These are phyloP conservation scores for Zoysia japonica DNA, from an alignment of 176 grass and related monocot species.

Conservation along the genomic window DNA sequence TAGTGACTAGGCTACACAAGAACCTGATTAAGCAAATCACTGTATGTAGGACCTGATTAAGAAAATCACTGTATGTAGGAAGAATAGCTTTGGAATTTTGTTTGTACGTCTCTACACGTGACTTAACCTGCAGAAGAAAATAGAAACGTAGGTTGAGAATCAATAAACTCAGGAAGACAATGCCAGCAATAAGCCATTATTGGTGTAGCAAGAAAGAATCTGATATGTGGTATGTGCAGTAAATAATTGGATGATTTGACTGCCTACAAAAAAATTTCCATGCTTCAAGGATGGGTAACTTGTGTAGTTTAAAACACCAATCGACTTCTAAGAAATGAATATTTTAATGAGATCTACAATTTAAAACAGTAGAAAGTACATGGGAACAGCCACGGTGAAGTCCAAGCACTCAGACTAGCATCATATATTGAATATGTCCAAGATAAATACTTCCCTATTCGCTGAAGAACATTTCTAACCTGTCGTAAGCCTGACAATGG, in stretches of 20 bases:
- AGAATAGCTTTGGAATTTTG: constrained; percentile 74
- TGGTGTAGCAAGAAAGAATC: not conserved
- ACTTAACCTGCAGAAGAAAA: constrained; percentile 66
- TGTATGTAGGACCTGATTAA: too few species aligned
- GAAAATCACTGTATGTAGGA: constrained; percentile 68
- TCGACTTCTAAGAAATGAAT: not conserved
- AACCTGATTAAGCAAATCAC: constrained; percentile 87
- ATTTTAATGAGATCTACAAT: not conserved
- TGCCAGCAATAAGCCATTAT: constrained; percentile 2
- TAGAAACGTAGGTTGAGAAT: constrained; percentile 6
- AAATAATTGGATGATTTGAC: constrained; percentile 14
- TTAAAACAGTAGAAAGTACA: not conserved
- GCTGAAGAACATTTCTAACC: not conserved
- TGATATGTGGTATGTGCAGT: not conserved
- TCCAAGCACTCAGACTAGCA: constrained; percentile 14
- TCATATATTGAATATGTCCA: constrained; percentile 7
- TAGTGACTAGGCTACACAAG: constrained; percentile 35
- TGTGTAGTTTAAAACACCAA: not conserved
- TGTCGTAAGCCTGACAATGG: not conserved
- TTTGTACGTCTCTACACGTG: constrained; percentile 79
- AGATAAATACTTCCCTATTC: constrained; percentile 3
- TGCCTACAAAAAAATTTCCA: not conserved
- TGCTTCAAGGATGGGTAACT: not conserved
- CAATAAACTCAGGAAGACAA: not conserved
- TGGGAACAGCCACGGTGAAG: not conserved